Evolutionary conservation across 352 stramenopile species (phyloP), one percentile per base, ranked within the genome.

Genomic region (Phytophthora idaei): DNA sequence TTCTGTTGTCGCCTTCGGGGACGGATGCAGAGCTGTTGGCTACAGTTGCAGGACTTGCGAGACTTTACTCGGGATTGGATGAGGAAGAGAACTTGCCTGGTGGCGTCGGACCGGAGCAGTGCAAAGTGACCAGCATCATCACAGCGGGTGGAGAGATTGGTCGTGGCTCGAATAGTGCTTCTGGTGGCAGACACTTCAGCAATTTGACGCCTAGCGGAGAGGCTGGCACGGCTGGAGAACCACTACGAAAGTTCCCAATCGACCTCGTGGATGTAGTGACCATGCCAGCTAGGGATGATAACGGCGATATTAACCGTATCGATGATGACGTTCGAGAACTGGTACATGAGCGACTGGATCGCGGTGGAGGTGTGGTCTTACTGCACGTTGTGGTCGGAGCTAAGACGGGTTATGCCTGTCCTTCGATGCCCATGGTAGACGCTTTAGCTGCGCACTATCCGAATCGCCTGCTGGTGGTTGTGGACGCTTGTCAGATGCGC

Each of bases 401-500:
- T 17, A 97, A 97, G 62, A 97, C 89, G 5, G 90, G 90, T 11
- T 92, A 93, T 57, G 78, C 73, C 37, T 94, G 80, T 53, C 90
- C 90, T 15, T 92, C 84, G 12, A 77, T 95, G 56, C 62, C 85
- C 1, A 58, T 83, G 27, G 77, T 94, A 2, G 71, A 92, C 32
- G 45, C 53, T 28, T 72, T 96, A 8, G 72, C 76, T 5, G 41
- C 55, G 11, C 74, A 81, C 46, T 93, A 93, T 69, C 73, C 76
- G 28, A 89, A 91, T 49, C 81, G 84, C 0, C 46, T 97, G 46
- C 50, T 96, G 12, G 85, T 97, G 8, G 89, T 96, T 28, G 67
- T 96, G 21, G 90, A 97, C 46, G 89, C 90, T 50, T 97, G 90
- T 37, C 90, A 97, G 42, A 92, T 97, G 78, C 87, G 90, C 3